Percentiles rank a stretch among this genome's conserved stretches.
Evolutionary conservation across 495 filamentous ascomycete species (phyloP).

Genomic region (Xylaria intraflava): DNA sequence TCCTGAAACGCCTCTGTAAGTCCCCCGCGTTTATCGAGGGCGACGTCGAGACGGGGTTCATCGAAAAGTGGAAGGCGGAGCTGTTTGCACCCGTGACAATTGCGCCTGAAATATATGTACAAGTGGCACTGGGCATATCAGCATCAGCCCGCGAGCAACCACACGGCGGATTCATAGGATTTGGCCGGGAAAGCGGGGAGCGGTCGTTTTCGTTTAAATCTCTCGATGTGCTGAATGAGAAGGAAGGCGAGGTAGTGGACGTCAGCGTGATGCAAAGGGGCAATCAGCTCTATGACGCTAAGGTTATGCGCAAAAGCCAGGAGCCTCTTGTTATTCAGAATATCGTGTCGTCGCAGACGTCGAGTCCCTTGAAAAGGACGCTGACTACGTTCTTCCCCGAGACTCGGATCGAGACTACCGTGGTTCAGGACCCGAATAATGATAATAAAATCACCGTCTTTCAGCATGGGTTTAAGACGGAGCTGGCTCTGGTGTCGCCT

Average conservation of each 20-base stretch:
- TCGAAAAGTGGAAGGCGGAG: constrained; percentile 74
- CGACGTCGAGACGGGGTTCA: constrained; percentile 93
- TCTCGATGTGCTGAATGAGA: constrained; percentile 33
- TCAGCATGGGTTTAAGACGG: constrained; percentile 72
- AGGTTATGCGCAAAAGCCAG: constrained; percentile 44
- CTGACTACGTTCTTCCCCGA: constrained; percentile 63
- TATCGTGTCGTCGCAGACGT: constrained; percentile 30
- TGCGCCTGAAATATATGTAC: constrained; percentile 64
- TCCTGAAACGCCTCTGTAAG: constrained; percentile 76
- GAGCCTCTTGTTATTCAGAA: constrained; percentile 37
- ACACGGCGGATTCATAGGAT: constrained; percentile 50
- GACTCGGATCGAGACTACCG: constrained; percentile 71
- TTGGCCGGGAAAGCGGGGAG: constrained; percentile 37
- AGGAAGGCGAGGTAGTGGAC: constrained; percentile 39
- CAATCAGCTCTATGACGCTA: constrained; percentile 56
- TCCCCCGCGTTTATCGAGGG: constrained; percentile 78
- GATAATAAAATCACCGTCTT: constrained; percentile 67
- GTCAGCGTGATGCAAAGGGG: constrained; percentile 62
- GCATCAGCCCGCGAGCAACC: constrained; percentile 25
- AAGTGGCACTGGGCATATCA: constrained; percentile 73
- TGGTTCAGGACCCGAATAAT: constrained; percentile 56
- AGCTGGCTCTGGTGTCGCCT: constrained; percentile 59
- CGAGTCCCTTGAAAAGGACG: constrained; percentile 24
- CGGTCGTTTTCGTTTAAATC: constrained; percentile 53
- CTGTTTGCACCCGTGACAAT: constrained; percentile 53